Base-by-base conservation (phyloP, 352 stramenopile genomes). In the Globisporangium ultimum region DNA sequence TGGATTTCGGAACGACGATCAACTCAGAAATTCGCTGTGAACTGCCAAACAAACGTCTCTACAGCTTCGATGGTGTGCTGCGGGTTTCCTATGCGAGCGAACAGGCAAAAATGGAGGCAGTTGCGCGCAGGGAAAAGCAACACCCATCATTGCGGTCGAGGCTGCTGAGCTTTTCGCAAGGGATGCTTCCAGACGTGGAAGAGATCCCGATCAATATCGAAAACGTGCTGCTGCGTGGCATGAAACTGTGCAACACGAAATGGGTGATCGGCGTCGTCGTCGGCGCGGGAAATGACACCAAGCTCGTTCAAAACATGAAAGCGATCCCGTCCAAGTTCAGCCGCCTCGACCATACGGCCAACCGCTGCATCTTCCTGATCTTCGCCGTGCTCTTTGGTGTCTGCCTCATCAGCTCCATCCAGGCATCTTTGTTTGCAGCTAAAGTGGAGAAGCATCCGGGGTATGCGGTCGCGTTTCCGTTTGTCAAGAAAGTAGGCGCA, bases 241-340 rank as follows among this genome's bases (percentile, higher is more conserved):
- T 90, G 80, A 93, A 87, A 53, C 59, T 95, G 3, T 89, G 77
- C 66, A 93, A 95, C 53, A 95, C 86, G 20, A 88, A 89, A 54
- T 95, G 81, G 78, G 71, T 73, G 21, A 64, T 91, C 6, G 86
- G 84, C 0, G 84, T 93, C n/a, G 73, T 93, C 13, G 86, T 95
- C 8, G 78, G 80, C 0, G 80, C 82, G 1, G 86, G 86, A 2
- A 90, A 85, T 52, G 86, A 95, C 51, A 88, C 82, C 1, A 95
- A 95, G 50, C 63, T 93, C 1, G 70, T 92, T 15, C 86, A 89
- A 24, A 95, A 95, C 57, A 91, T 90, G 76, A 92, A 93, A 61
- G 78, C 79, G 0, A 85, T 93, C 22, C 84, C 86, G 21, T 95
- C 84, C 47, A 95, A 95, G 53, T 93, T 94, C 62, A 91, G 78